Evolutionary conservation across 805 yeast genomes (phyloP).

Genomic region (Kuraishia ogatae): DNA sequence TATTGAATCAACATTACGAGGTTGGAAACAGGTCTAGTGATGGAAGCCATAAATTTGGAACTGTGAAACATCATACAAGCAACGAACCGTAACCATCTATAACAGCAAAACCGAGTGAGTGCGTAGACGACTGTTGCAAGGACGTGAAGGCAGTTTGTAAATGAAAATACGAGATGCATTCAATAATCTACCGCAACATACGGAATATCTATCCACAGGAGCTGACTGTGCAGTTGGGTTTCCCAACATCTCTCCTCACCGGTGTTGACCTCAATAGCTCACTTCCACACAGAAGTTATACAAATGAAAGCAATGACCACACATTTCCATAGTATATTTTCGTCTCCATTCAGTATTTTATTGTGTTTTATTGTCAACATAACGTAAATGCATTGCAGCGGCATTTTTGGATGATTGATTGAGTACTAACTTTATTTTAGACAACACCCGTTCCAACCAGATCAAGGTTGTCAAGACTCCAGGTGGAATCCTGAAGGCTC

Average conservation of each 20-base stretch:
- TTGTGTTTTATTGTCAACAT: too few species aligned
- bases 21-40: background rate
- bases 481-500: constrained; percentile 98
- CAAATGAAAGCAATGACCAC: too few species aligned
- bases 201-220: too few species aligned
- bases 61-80: background rate
- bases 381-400: constrained; percentile 1
- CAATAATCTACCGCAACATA: too few species aligned
- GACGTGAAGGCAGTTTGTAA: too few species aligned
- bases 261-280: too few species aligned
- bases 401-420: constrained; percentile 1
- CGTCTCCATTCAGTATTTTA: background rate
- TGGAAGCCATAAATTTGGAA: background rate
- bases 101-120: background rate
- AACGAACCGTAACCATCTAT: background rate
- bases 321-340: too few species aligned
- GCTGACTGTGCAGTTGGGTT: too few species aligned
- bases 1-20: background rate
- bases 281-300: too few species aligned
- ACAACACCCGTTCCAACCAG: constrained; percentile 99
- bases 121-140: background rate
- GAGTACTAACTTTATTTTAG: constrained; percentile 26
- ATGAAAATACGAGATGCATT: too few species aligned
- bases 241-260: too few species aligned
- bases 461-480: constrained; percentile 99